A percentile compares a stretch with the other conserved stretches of the same genome.
Evolutionary conservation across 2,329 filamentous ascomycete species (phyloP).

Genomic region (Penicillium freii): DNA sequence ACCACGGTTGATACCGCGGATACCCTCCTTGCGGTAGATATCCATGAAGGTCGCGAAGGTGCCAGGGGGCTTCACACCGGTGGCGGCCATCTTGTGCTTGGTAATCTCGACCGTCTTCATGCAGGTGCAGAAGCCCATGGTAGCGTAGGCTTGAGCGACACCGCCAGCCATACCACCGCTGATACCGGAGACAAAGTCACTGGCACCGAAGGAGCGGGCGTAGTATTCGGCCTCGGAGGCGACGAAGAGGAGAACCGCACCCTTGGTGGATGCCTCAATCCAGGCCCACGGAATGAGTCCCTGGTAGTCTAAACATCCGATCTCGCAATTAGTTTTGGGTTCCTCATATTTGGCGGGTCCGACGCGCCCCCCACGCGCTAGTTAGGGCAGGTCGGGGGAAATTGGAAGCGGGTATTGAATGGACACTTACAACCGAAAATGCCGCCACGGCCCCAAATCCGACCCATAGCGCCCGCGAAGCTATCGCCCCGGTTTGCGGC

Average conservation of each 20-base stretch:
- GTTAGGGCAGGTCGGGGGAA: constrained; percentile 18
- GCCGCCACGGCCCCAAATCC: constrained; percentile 94
- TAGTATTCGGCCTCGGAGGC: constrained; percentile 97
- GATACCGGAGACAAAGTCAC: constrained; percentile 86
- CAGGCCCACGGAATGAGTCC: constrained; percentile 99
- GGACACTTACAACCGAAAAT: constrained; percentile 77
- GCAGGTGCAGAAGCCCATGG: constrained; percentile 99
- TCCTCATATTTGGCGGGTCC: constrained; percentile 16
- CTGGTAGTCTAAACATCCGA: constrained; percentile 75
- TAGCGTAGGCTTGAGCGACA: constrained; percentile 96
- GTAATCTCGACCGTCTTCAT: constrained; percentile 99
- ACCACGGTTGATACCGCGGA: constrained; percentile 94
- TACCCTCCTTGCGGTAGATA: constrained; percentile 92
- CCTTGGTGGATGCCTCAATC: constrained; percentile 99
- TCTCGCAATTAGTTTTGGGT: constrained; percentile 14
- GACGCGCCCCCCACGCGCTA: constrained; percentile 7
- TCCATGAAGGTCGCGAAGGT: constrained; percentile 95
- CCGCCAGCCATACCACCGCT: constrained; percentile 87
- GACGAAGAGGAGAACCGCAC: constrained; percentile 97
- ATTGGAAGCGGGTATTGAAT: constrained; percentile 8
- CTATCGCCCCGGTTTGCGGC: constrained; percentile 90
- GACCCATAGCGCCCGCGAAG: constrained; percentile 75
- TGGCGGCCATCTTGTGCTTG: constrained; percentile 87
- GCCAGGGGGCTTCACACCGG: constrained; percentile 79
- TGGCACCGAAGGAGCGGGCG: constrained; percentile 77